Evolutionary conservation across 805 yeast genomes (phyloP).

Genomic region (Kurtzmaniella cleridarum): DNA sequence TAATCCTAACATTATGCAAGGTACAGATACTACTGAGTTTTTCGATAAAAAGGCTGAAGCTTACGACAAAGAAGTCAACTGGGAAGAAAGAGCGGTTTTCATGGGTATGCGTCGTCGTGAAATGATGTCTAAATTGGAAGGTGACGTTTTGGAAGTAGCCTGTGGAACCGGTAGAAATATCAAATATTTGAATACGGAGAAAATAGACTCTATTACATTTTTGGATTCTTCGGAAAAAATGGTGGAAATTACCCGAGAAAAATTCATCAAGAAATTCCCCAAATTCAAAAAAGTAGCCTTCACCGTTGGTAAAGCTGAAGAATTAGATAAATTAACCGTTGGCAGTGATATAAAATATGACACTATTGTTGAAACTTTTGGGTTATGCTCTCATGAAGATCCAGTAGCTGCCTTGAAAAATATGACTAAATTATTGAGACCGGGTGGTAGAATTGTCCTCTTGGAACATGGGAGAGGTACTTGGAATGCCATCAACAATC

Average conservation of each 20-base stretch:
- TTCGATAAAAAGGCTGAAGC: constrained; percentile 73
- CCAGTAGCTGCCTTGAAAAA: constrained; percentile 78
- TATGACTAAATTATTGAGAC: constrained; percentile 68
- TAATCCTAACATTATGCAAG: constrained; percentile 48
- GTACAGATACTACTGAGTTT: constrained; percentile 76
- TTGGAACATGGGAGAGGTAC: constrained; percentile 91
- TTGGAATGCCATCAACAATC: constrained; percentile 70
- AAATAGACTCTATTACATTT: constrained; percentile 70
- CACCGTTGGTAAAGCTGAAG: constrained; percentile 88
- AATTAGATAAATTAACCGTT: constrained; percentile 53
- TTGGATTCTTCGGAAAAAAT: constrained; percentile 80
- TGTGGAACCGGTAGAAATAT: constrained; percentile 96
- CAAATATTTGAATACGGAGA: constrained; percentile 58
- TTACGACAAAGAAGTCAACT: constrained; percentile 75
- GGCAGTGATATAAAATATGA: constrained; percentile 60
- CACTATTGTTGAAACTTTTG: constrained; percentile 90
- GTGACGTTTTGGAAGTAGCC: constrained; percentile 91
- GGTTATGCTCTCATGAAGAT: constrained; percentile 92
- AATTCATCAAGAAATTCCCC: constrained; percentile 67
- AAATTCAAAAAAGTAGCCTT: constrained; percentile 69
- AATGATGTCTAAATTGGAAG: constrained; percentile 70
- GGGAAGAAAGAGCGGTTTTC: constrained; percentile 60
- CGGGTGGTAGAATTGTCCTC: constrained; percentile 83
- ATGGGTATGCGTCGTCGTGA: constrained; percentile 68
- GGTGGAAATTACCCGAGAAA: constrained; percentile 75